Evolutionary conservation across 2,329 filamentous ascomycete species (phyloP), one percentile per base, ranked within the genome.

Genomic region (Pseudogymnoascus sp.): DNA sequence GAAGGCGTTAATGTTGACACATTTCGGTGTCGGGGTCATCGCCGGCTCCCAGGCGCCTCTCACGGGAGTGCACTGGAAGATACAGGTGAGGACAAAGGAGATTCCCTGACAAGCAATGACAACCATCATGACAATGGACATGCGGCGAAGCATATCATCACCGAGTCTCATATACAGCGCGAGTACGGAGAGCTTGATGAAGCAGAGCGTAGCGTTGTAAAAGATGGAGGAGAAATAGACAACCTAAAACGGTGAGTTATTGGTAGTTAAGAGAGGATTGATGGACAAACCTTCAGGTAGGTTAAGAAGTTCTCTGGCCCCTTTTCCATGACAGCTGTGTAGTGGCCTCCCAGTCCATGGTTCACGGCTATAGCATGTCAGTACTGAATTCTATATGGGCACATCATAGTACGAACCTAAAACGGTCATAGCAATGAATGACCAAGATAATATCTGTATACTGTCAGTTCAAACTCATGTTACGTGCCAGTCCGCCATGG

Each of bases 171-270:
- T 75, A 66, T 79, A 79, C 36, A 79, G 73, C 22, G 73, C 72
- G 18, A 80, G 71, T 2, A 78, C 75, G 1, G 77, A 80, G 28
- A 75, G 71, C 66, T 81, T 80, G 68, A 80, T 71, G 66, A 79
- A 79, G 43, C 43, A 54, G 2, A 54, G 28, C 43, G 43, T 54
- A 18, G 59, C 59, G 11, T 60, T 60, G 59, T 60, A 60, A 30
- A 60, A 60, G 28, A 60, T 60, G 0, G 59, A 60, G 16, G 59
- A 60, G 20, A 60, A 47, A 41, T 50, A 60, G 5, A 60, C 59
- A 25, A 60, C 12, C 59, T 60, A 35, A 2, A 14, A 9, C 0
- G 22, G 25, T 60, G 25, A 60, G 59, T 16, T 3, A 37, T 22
- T 11, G n/a, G 6, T 30, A 39, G 22, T 58, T 14, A 39, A 58